Conservation (phyloP, 306 rosid genomes). For the Prunus armeniaca region DNA sequence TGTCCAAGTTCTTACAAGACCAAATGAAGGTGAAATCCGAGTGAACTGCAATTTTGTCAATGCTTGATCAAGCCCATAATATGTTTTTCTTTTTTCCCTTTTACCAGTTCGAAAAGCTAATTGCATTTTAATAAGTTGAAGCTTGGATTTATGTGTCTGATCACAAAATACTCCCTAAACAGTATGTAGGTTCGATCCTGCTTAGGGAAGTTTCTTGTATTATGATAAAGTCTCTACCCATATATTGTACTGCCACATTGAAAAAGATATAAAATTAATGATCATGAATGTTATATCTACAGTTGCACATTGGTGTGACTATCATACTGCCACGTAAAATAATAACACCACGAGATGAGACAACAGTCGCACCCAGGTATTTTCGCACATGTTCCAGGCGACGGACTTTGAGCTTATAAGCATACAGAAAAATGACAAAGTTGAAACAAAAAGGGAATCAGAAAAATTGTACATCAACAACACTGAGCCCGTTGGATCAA, state of each 20-base stretch:
- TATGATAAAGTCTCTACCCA: neutral
- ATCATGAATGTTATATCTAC: neutral
- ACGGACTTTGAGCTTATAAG: too few relatives aligned
- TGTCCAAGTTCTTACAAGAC: slow-evolving; percentile 69
- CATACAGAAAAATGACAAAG: too few relatives aligned
- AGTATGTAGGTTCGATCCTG: neutral
- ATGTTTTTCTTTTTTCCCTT: neutral
- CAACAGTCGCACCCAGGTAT: too few relatives aligned
- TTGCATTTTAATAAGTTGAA: slow-evolving; percentile 6
- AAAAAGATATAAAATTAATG: neutral
- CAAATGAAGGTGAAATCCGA: slow-evolving; percentile 71
- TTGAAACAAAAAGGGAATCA: too few relatives aligned
- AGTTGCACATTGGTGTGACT: too few relatives aligned
- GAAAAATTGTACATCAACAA: too few relatives aligned
- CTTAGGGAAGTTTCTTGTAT: neutral
- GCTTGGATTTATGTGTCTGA: neutral
- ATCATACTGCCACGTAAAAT: too few relatives aligned
- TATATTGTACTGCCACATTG: neutral
- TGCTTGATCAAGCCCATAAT: slow-evolving; percentile 11
- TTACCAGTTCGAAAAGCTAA: neutral
- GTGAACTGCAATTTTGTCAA: slow-evolving; percentile 67
- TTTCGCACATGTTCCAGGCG: too few relatives aligned
- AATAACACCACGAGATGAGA: too few relatives aligned
- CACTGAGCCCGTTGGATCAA: too few relatives aligned
- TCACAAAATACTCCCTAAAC: neutral